phyloP scores from a whole-genome alignment of 495 filamentous ascomycete species.

The Cairneyella variabilis region DNA sequence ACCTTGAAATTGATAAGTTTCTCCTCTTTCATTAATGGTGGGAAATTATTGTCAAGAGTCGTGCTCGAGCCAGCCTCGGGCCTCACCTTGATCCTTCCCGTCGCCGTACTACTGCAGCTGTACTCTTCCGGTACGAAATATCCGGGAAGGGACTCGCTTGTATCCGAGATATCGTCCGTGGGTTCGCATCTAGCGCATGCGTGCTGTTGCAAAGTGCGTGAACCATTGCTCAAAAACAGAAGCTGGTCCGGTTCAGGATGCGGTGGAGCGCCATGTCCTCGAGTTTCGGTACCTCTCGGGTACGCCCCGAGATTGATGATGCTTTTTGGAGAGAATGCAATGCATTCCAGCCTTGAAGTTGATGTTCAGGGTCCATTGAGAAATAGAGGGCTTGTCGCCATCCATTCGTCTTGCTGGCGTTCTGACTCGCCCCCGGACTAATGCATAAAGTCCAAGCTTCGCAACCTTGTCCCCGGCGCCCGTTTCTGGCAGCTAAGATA shows the following conservation, averaged over 20 bases:
- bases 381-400: background rate
- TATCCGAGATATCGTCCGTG: background rate
- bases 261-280: too few species aligned
- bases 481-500: background rate
- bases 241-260: too few species aligned
- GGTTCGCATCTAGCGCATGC: background rate
- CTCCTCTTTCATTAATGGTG: background rate
- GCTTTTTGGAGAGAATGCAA: too few species aligned
- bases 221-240: too few species aligned
- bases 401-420: background rate
- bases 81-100: too few species aligned
- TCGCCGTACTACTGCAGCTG: background rate
- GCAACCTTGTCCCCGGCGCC: background rate
- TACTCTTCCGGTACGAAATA: background rate
- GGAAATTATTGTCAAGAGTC: conserved; percentile 14
- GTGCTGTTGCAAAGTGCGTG: background rate
- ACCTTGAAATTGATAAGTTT: background rate
- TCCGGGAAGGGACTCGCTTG: background rate
- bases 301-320: too few species aligned
- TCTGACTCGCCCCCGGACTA: conserved; percentile 11
- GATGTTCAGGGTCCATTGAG: background rate
- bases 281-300: too few species aligned
- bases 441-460: conserved; percentile 16
- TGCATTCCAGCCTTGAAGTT: too few species aligned
- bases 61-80: conserved; percentile 13